phyloP scores from a whole-genome alignment of 169 alveolate species.

The Eimeria acervulina region DNA sequence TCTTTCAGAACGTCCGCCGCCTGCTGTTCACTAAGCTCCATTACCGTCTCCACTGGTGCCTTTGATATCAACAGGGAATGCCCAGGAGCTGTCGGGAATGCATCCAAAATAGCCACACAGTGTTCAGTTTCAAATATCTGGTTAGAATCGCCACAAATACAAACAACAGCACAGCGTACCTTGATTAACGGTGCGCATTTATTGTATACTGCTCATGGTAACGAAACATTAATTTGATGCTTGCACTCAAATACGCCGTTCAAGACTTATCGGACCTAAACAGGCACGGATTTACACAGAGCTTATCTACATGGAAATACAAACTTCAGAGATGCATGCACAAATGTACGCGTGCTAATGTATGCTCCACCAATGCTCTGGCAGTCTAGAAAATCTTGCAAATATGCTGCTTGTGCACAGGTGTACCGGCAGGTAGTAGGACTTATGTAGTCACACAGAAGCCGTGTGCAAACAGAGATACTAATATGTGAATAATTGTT shows the following conservation, averaged over 20 bases:
- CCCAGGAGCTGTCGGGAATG: conserved; percentile 82
- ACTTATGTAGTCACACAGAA: too few relatives aligned
- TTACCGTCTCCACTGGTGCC: conserved; percentile 64
- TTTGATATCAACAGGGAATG: conserved; percentile 81
- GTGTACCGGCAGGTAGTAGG: too few relatives aligned
- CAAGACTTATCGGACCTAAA: background rate
- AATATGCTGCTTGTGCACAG: background rate
- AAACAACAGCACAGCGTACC: background rate
- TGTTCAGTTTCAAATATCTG: conserved; percentile 81
- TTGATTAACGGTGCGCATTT: background rate
- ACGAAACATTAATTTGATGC: background rate
- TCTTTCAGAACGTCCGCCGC: conserved; percentile 81
- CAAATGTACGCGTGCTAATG: background rate
- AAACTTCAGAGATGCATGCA: background rate
- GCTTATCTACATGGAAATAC: background rate
- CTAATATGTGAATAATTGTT: background rate
- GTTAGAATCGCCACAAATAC: background rate
- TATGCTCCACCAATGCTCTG: background rate
- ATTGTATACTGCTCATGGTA: background rate
- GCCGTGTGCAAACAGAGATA: background rate
- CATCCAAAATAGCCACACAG: conserved; percentile 81
- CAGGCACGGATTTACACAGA: background rate
- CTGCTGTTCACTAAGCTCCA: conserved; percentile 67
- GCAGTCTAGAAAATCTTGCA: background rate
- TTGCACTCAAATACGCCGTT: background rate